Evolutionary conservation across 495 filamentous ascomycete species (phyloP).

Genomic region (Letharia lupina): DNA sequence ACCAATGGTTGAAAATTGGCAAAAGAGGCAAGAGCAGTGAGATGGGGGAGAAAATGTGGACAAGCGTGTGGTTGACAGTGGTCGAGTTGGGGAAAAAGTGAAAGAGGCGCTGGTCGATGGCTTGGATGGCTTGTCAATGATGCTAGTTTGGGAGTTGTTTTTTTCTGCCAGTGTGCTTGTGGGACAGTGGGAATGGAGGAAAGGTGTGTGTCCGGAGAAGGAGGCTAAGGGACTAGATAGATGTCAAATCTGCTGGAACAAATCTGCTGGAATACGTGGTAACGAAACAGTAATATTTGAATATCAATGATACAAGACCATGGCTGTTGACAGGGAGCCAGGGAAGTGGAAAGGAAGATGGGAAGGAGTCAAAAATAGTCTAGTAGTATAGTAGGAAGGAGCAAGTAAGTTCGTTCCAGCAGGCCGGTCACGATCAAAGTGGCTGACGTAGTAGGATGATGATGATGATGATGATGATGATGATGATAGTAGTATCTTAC

Average conservation of each 20-base stretch:
- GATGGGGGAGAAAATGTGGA: neutral
- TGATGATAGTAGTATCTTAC: neutral
- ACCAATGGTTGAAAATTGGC: neutral
- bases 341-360: neutral
- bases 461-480: neutral
- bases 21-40: conserved; percentile 8
- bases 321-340: neutral
- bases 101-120: conserved; percentile 11
- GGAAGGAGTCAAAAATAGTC: neutral
- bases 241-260: conserved; percentile 4
- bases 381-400: neutral
- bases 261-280: conserved; percentile 4
- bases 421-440: neutral
- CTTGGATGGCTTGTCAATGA: conserved; percentile 16
- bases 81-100: conserved; percentile 7
- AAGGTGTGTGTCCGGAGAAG: neutral
- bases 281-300: neutral
- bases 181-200: neutral
- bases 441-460: neutral
- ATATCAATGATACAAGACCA: neutral
- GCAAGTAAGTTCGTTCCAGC: neutral
- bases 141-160: conserved; percentile 15
- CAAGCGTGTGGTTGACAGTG: conserved; percentile 6
- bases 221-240: conserved; percentile 8
- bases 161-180: neutral